Percentiles rank a stretch among this genome's conserved stretches.
Conservation (phyloP, 306 rosid genomes). For the Dicorynia guianensis region DNA sequence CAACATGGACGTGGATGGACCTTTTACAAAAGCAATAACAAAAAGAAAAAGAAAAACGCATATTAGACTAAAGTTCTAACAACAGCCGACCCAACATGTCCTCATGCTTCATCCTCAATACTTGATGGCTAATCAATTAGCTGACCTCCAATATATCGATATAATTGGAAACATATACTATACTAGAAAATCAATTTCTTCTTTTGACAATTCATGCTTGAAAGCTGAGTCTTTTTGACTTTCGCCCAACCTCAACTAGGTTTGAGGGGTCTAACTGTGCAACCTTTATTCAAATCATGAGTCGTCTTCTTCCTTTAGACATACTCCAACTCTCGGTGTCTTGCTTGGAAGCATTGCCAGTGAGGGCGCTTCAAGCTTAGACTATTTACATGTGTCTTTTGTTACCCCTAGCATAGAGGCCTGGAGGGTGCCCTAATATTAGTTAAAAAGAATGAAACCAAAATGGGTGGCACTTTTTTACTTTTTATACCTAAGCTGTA, state of each 20-base stretch:
- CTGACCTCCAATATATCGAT: slow-evolving; percentile 34
- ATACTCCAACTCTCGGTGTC: slow-evolving; percentile 41
- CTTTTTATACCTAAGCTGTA: slow-evolving; percentile 7
- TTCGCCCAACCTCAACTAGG: slow-evolving; percentile 33
- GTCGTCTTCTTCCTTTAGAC: slow-evolving; percentile 47
- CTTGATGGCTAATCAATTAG: slow-evolving; percentile 49
- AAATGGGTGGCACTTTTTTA: slow-evolving; percentile 34
- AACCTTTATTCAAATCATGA: slow-evolving; percentile 44
- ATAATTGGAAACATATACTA: not conserved
- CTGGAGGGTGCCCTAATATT: slow-evolving; percentile 26
- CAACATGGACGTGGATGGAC: slow-evolving; percentile 40
- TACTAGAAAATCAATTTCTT: not conserved
- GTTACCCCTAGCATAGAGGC: slow-evolving; percentile 19
- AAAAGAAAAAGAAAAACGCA: not conserved
- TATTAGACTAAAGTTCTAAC: slow-evolving; percentile 31
- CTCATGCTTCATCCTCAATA: slow-evolving; percentile 32
- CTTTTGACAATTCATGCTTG: slow-evolving; percentile 20
- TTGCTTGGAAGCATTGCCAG: slow-evolving; percentile 59
- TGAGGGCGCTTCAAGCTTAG: slow-evolving; percentile 55
- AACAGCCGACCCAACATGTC: slow-evolving; percentile 45
- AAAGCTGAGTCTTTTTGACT: slow-evolving; percentile 6
- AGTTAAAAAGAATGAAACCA: slow-evolving; percentile 34
- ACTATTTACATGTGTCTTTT: slow-evolving; percentile 49
- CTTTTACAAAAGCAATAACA: slow-evolving; percentile 37
- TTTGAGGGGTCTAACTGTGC: slow-evolving; percentile 38